A percentile compares a stretch with the other conserved stretches of the same genome.
These are phyloP conservation scores for Fusarium succisae DNA, from an alignment of 2,329 filamentous ascomycete species.

Conservation along the genomic window DNA sequence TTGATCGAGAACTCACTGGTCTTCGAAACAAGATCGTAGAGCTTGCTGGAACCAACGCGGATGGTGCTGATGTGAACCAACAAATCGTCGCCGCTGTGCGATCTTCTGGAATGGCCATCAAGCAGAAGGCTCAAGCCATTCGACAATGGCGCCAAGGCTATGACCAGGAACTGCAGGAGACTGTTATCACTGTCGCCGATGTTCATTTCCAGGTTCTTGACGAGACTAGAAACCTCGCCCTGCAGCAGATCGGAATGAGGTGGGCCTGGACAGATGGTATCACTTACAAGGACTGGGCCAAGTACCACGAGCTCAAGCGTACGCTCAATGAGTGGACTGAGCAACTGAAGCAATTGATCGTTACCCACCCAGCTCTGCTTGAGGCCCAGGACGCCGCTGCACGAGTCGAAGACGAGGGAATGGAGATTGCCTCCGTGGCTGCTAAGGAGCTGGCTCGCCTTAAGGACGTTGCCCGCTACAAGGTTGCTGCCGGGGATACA, in stretches of 20 bases:
- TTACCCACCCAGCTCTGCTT: constrained; percentile 75
- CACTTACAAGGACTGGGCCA: constrained; percentile 96
- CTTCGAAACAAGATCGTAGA: constrained; percentile 75
- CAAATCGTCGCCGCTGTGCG: constrained; percentile 64
- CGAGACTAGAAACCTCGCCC: constrained; percentile 81
- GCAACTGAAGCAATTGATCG: constrained; percentile 80
- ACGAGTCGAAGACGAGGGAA: constrained; percentile 79
- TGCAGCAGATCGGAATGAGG: constrained; percentile 91
- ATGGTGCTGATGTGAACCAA: constrained; percentile 54
- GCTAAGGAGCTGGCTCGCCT: constrained; percentile 82
- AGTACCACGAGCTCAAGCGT: constrained; percentile 87
- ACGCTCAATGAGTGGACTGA: constrained; percentile 86
- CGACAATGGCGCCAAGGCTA: constrained; percentile 80
- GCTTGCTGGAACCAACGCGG: constrained; percentile 65
- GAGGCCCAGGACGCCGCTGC: constrained; percentile 73
- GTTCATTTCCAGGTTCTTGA: constrained; percentile 85
- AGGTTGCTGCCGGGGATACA: constrained; percentile 77
- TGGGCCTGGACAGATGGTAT: constrained; percentile 97
- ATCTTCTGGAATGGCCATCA: constrained; percentile 75
- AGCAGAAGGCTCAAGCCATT: constrained; percentile 79
- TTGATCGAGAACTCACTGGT: constrained; percentile 68
- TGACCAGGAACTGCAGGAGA: constrained; percentile 72
- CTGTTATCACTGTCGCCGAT: constrained; percentile 77
- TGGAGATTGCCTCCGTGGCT: constrained; percentile 80
- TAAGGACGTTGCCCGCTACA: constrained; percentile 87